These are phyloP conservation scores for Paspalum notatum DNA, from an alignment of 176 grass and related monocot genomes.

Conservation along the genomic window DNA sequence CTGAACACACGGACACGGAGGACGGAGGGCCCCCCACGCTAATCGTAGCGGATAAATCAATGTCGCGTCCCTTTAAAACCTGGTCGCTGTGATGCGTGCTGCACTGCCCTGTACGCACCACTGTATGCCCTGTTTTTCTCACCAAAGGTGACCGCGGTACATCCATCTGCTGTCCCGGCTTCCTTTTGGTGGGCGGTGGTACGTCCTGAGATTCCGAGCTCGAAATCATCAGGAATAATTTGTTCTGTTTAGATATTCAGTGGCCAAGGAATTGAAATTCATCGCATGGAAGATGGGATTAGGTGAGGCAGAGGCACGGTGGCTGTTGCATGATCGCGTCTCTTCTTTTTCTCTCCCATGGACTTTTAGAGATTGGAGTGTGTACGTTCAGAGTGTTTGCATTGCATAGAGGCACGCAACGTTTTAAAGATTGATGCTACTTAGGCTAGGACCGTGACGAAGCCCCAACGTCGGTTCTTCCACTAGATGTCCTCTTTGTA, in stretches of 20 bases:
- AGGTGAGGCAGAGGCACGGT: too few relatives aligned
- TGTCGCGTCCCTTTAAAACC: constrained; percentile 10
- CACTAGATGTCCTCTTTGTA: not conserved
- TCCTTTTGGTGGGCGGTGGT: not conserved
- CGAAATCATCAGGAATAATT: too few relatives aligned
- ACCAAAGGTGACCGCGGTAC: not conserved
- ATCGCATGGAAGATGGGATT: too few relatives aligned
- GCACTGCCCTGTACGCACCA: not conserved
- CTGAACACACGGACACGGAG: too few relatives aligned
- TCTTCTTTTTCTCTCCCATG: not conserved
- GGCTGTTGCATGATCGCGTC: too few relatives aligned
- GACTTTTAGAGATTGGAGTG: not conserved
- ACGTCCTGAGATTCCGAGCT: not conserved
- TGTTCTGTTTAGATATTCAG: too few relatives aligned
- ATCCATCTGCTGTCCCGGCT: not conserved
- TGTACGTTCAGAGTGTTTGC: not conserved
- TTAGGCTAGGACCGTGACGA: not conserved
- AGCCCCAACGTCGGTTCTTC: not conserved
- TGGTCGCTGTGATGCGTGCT: not conserved
- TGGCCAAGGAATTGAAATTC: too few relatives aligned
- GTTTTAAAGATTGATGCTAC: not conserved
- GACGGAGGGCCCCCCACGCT: not conserved
- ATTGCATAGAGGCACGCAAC: constrained; percentile 16
- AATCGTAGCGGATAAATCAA: constrained; percentile 12
- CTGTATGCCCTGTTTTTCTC: not conserved